Percentiles rank a stretch among this genome's conserved stretches.
Evolutionary conservation across 352 stramenopile genomes (phyloP).

Genomic region (Phytopythium vexans): DNA sequence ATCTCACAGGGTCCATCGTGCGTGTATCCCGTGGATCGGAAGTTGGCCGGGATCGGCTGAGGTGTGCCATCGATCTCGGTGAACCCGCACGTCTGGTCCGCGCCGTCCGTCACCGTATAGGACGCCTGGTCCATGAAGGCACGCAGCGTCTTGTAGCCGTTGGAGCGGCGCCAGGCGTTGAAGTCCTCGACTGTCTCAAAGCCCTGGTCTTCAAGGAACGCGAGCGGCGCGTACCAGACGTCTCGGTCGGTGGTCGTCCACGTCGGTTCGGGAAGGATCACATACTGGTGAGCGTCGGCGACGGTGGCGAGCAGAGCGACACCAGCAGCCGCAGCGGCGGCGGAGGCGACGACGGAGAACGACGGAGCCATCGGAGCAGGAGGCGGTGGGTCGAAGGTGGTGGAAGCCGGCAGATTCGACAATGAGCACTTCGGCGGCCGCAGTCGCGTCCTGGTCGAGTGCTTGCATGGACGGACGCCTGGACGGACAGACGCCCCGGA

Average conservation of each 20-base stretch:
- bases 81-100: slow-evolving; percentile 34
- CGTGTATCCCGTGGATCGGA: slow-evolving; percentile 44
- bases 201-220: slow-evolving; percentile 45
- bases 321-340: slow-evolving; percentile 13
- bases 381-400: neutral
- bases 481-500: too few species aligned
- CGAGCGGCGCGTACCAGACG: slow-evolving; percentile 37
- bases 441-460: too few species aligned
- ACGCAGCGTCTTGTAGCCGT: slow-evolving; percentile 37
- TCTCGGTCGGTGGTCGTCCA: slow-evolving; percentile 29
- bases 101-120: slow-evolving; percentile 28
- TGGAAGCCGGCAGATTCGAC: neutral
- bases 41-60: slow-evolving; percentile 31
- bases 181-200: slow-evolving; percentile 41
- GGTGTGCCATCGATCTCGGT: slow-evolving; percentile 19
- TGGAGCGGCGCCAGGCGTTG: slow-evolving; percentile 27
- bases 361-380: slow-evolving; percentile 2
- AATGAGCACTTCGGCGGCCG: slow-evolving; percentile 4
- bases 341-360: slow-evolving; percentile 17
- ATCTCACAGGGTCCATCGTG: slow-evolving; percentile 48
- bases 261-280: slow-evolving; percentile 33
- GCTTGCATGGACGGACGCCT: too few species aligned
- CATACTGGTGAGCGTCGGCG: slow-evolving; percentile 27
- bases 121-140: slow-evolving; percentile 35
- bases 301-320: slow-evolving; percentile 14